Conservation (phyloP, 2,329 filamentous ascomycete species). For the Phyllosticta ampelicida region DNA sequence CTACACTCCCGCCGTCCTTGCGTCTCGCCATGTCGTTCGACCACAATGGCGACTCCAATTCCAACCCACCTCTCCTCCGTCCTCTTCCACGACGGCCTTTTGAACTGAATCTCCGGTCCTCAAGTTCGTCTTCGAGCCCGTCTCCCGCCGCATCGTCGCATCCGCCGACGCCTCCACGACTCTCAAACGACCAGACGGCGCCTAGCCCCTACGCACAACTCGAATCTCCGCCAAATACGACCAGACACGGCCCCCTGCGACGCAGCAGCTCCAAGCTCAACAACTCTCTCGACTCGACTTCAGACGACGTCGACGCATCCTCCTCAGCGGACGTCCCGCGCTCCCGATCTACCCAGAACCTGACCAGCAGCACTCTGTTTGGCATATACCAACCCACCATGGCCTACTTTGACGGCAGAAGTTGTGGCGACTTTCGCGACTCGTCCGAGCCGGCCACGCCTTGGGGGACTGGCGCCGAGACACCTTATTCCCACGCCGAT, state of each 20-base stretch:
- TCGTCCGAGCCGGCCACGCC: slow-evolving; percentile 54
- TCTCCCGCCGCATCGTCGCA: slow-evolving; percentile 18
- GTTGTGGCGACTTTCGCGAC: slow-evolving; percentile 17
- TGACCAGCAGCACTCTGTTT: slow-evolving; percentile 79
- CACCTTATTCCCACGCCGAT: slow-evolving; percentile 35
- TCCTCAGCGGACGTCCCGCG: slow-evolving; percentile 38
- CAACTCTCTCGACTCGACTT: slow-evolving; percentile 21
- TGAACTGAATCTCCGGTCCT: slow-evolving; percentile 10
- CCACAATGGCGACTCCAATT: not conserved
- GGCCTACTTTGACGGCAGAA: slow-evolving; percentile 6
- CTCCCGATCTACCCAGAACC: slow-evolving; percentile 69
- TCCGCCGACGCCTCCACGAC: not conserved
- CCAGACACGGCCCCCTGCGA: not conserved
- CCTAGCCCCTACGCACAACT: slow-evolving; percentile 1
- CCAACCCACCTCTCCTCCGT: slow-evolving; percentile 21
- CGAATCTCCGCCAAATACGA: not conserved
- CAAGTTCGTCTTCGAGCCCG: slow-evolving; percentile 10
- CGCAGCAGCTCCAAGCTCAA: not conserved
- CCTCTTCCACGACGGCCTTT: slow-evolving; percentile 30
- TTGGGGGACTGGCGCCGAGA: slow-evolving; percentile 68
- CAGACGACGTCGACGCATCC: slow-evolving; percentile 14
- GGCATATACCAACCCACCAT: slow-evolving; percentile 75
- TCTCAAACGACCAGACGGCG: slow-evolving; percentile 12
- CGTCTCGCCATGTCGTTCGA: slow-evolving; percentile 1
- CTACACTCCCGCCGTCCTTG: not conserved